Evolutionary conservation across 2,329 filamentous ascomycete species (phyloP).

Genomic region (Neopestalotiopsis rosae): DNA sequence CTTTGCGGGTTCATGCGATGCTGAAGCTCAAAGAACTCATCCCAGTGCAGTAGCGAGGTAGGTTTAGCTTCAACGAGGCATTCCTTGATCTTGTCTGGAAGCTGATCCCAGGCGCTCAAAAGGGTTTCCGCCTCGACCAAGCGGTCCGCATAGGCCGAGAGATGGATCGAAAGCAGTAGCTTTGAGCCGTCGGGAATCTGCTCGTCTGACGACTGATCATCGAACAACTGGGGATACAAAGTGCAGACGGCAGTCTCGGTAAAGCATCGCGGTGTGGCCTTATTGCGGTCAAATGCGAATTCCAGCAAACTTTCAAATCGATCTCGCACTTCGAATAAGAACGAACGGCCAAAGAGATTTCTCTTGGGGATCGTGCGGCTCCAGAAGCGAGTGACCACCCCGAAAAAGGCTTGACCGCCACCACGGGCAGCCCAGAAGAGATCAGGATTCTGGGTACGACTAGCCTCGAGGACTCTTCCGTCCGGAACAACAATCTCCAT

Average conservation of each 20-base stretch:
- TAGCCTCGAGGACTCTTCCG: slow-evolving; percentile 43
- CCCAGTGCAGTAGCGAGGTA: neutral
- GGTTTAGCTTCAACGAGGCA: slow-evolving; percentile 9
- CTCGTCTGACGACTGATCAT: neutral
- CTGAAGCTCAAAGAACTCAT: slow-evolving; percentile 7
- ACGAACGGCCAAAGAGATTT: neutral
- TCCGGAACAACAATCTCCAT: slow-evolving; percentile 44
- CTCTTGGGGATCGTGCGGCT: slow-evolving; percentile 9
- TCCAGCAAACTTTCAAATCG: neutral
- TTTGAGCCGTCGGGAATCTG: neutral
- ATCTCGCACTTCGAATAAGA: slow-evolving; percentile 7
- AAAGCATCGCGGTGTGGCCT: slow-evolving; percentile 7
- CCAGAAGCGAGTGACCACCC: slow-evolving; percentile 41
- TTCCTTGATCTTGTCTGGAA: neutral
- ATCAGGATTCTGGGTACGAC: slow-evolving; percentile 46
- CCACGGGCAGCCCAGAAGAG: slow-evolving; percentile 49
- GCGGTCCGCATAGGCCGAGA: slow-evolving; percentile 12
- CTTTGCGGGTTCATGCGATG: slow-evolving; percentile 4
- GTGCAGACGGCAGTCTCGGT: slow-evolving; percentile 10
- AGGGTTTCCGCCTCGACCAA: neutral
- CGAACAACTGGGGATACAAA: slow-evolving; percentile 8
- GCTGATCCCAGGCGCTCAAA: slow-evolving; percentile 6
- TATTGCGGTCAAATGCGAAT: neutral
- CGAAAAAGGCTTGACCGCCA: slow-evolving; percentile 46
- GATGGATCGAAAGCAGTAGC: slow-evolving; percentile 5